phyloP scores from a whole-genome alignment of 345 rosid species.

The Sisymbrium irio region DNA sequence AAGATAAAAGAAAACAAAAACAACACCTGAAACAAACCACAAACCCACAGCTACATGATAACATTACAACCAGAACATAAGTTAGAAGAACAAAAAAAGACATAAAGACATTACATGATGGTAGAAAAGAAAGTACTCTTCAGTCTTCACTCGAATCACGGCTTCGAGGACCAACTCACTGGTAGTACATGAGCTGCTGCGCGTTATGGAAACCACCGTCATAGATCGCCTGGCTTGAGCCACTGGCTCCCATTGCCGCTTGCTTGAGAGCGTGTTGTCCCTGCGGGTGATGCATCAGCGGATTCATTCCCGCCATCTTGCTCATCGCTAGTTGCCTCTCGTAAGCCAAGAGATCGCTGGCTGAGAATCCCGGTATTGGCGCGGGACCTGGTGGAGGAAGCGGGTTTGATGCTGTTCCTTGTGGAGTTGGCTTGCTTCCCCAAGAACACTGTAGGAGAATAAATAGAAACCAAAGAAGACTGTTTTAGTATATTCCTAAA shows the following conservation, averaged over 20 bases:
- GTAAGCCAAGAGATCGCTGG: conserved; percentile 46
- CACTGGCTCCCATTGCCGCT: conserved; percentile 70
- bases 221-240: conserved; percentile 87
- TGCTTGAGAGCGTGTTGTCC: conserved; percentile 80
- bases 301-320: conserved; percentile 63
- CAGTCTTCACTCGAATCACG: conserved; percentile 2
- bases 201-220: conserved; percentile 91
- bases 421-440: conserved; percentile 63
- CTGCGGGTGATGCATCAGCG: conserved; percentile 69
- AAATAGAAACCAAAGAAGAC: neutral
- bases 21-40: neutral
- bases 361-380: conserved; percentile 41
- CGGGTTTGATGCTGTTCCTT: conserved; percentile 50
- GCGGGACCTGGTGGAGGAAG: conserved; percentile 35
- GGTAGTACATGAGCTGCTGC: conserved; percentile 95
- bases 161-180: conserved; percentile 38
- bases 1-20: neutral
- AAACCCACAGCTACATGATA: conserved; percentile 14
- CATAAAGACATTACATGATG: conserved; percentile 6
- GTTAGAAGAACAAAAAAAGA: neutral
- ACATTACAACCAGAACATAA: conserved; percentile 20
- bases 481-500: neutral
- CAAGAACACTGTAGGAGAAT: conserved; percentile 46
- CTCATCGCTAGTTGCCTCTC: conserved; percentile 52
- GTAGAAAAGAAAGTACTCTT: neutral